Evolutionary conservation across 176 grass and related monocot genomes (phyloP).

Genomic region (Phoenix roebelenii): DNA sequence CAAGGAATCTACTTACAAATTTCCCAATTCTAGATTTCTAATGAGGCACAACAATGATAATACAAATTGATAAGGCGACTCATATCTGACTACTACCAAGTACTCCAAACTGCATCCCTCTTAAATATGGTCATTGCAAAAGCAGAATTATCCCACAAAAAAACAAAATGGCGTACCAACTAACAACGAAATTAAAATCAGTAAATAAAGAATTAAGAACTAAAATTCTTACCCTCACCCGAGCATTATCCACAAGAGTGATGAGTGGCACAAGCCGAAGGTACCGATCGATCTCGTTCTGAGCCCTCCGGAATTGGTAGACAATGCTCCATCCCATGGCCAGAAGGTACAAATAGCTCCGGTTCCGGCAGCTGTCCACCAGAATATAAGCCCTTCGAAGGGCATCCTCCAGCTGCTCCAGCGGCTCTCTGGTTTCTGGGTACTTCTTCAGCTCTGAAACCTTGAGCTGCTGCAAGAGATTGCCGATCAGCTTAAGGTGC

Average conservation of each 20-base stretch:
- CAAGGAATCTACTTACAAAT: too few species aligned
- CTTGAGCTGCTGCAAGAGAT: constrained; percentile 20
- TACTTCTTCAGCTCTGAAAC: constrained; percentile 17
- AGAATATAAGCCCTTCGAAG: constrained; percentile 15
- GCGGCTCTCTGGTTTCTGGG: constrained; percentile 8
- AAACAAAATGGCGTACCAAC: too few species aligned
- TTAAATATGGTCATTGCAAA: too few species aligned
- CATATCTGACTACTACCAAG: too few species aligned
- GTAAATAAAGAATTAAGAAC: too few species aligned
- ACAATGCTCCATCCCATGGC: constrained; percentile 19
- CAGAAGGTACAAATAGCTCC: constrained; percentile 9
- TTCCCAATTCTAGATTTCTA: too few species aligned
- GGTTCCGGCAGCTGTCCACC: constrained; percentile 14
- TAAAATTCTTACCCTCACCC: too few species aligned
- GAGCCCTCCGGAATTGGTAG: constrained; percentile 13
- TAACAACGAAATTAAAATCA: too few species aligned
- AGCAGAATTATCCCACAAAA: too few species aligned
- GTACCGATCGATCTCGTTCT: constrained; percentile 25
- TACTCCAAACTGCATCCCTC: too few species aligned
- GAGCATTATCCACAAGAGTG: constrained; percentile 21
- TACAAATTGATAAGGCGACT: too few species aligned
- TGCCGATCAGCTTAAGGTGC: constrained; percentile 18
- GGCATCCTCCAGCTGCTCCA: constrained; percentile 19
- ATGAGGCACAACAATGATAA: too few species aligned
- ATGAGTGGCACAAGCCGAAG: constrained; percentile 27